These are phyloP conservation scores for Vinca minor DNA, from an alignment of 257 asterid species.

Conservation along the genomic window DNA sequence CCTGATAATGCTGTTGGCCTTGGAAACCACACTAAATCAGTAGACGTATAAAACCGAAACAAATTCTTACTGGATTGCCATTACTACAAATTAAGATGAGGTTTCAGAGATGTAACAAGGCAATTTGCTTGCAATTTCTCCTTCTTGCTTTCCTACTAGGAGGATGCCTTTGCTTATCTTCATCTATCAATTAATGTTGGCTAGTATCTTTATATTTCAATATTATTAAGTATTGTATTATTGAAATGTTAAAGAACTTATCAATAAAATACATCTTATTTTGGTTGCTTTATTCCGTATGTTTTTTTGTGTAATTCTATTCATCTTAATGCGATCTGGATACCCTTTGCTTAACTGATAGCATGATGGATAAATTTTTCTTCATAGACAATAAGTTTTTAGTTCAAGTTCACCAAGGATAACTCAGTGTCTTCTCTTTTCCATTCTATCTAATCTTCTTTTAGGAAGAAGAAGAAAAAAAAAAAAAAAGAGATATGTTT, in stretches of 20 bases:
- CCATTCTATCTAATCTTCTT: no score
- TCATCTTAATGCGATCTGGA: no score
- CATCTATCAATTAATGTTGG: background rate
- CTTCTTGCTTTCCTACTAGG: background rate
- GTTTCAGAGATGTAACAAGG: background rate
- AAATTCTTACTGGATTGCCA: background rate
- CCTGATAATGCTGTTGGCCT: constrained; percentile 44
- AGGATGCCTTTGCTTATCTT: background rate
- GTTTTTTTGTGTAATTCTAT: no score
- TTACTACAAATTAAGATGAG: background rate
- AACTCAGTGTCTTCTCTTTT: no score
- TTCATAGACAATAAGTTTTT: no score
- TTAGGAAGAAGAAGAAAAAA: no score
- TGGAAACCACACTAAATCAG: constrained; percentile 12
- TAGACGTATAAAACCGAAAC: background rate
- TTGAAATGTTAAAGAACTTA: background rate
- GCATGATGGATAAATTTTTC: no score
- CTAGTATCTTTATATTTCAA: background rate
- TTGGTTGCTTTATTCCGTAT: background rate
- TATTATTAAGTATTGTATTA: background rate
- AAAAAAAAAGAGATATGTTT: no score
- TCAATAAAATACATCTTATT: background rate
- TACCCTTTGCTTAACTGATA: no score
- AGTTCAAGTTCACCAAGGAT: no score
- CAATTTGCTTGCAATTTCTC: background rate